Evolutionary conservation across 2,329 filamentous ascomycete genomes (phyloP), one percentile per base, ranked within the genome.

Genomic region (Paramyrothecium roridum): DNA sequence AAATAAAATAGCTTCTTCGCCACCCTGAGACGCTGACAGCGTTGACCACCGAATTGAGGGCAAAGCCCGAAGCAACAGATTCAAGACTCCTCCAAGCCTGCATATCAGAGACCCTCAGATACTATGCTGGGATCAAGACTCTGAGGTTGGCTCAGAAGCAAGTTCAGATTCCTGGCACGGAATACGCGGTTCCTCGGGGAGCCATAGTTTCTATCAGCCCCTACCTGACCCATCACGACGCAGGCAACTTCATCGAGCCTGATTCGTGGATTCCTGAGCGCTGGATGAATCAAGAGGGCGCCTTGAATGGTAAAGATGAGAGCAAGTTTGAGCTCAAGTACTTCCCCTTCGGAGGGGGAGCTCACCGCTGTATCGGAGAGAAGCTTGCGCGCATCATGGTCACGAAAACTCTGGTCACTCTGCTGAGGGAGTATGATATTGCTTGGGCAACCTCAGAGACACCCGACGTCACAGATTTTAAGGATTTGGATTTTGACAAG

Each of bases 41-140:
- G 22, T 56, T 63, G 21, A 55, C 52, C 23, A 34, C 46, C 11
- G 58, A 64, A 12, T 53, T 61, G 4, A 55, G 61, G 11, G 20
- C 47, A 17, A 52, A 47, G 6, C 52, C 53, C n/a, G 54, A 53
- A 2, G 13, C 37, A 10, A 19, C 22, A 21, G 52, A 56, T 12
- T 56, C 56, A 3, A 37, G 51, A 1, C 57, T 63, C 3, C 33
- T 64, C 10, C 58, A 57, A 33, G 61, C 59, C 16, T 57, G 58
- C 33, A 59, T 64, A 37, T 61, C 56, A 43, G 61, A 64, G 52
- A 62, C 61, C 2, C 50, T 43, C 8, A 57, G 61, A 2, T 55
- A 57, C 51, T 62, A 61, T 40, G 51, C 54, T 16, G 58, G 55
- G 3, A 55, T 56, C 26, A 53, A 55, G 30, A 50, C 52, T 16